Percentiles rank a stretch among this genome's conserved stretches.
Evolutionary conservation across 106 monocot species (phyloP).

Genomic region (Dendrobium catenatum): DNA sequence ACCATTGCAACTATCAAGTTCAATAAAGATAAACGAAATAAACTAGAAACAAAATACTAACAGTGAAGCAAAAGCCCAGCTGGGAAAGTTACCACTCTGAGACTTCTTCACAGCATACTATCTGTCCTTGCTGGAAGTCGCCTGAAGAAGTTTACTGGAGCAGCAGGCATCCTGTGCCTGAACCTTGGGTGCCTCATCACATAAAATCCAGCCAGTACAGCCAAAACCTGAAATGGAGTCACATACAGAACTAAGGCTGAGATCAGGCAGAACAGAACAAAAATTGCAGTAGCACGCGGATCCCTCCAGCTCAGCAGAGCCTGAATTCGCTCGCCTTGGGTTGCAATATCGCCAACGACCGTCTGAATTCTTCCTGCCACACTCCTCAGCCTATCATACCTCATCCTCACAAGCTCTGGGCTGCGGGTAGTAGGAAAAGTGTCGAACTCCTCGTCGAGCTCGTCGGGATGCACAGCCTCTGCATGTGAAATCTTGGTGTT

Average conservation of each 20-base stretch:
- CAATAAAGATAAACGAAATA: neutral
- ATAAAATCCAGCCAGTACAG: conserved; percentile 24
- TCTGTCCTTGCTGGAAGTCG: conserved; percentile 35
- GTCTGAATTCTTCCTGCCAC: conserved; percentile 31
- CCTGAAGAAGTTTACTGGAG: conserved; percentile 32
- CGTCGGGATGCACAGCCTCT: conserved; percentile 31
- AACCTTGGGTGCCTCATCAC: conserved; percentile 37
- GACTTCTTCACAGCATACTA: conserved; percentile 25
- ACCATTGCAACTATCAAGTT: neutral
- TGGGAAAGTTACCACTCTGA: neutral
- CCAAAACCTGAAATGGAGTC: conserved; percentile 32
- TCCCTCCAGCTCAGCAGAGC: conserved; percentile 34
- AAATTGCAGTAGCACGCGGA: conserved; percentile 18
- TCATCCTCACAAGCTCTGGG: conserved; percentile 32
- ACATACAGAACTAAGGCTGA: conserved; percentile 30
- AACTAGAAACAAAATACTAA: neutral
- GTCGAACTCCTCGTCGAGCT: conserved; percentile 30
- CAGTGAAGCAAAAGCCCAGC: neutral
- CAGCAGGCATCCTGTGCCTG: conserved; percentile 28
- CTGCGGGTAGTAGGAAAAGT: conserved; percentile 23
- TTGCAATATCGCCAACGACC: conserved; percentile 30
- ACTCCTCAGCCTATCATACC: conserved; percentile 40
- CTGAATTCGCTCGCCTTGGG: conserved; percentile 33
- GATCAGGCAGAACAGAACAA: conserved; percentile 23
- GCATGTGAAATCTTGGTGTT: conserved; percentile 39